Conservation (phyloP, 164 flowering plant genomes). For the Piper longum region DNA sequence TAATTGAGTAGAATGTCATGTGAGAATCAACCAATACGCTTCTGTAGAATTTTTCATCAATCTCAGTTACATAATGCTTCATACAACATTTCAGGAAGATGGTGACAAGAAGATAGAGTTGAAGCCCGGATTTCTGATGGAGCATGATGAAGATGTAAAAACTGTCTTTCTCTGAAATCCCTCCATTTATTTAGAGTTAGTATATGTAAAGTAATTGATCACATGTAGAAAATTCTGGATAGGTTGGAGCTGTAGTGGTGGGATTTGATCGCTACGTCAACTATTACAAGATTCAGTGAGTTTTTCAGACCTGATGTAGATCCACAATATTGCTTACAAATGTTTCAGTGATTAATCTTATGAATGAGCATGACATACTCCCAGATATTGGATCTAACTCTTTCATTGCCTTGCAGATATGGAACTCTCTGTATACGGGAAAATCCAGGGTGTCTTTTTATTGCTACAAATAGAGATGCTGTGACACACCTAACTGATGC, state of each 20-base stretch:
- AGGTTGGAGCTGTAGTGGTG: conserved; percentile 99
- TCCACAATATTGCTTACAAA: neutral
- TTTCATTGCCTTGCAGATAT: conserved; percentile 34
- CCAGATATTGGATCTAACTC: neutral
- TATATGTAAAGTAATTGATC: neutral
- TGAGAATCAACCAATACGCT: too few species aligned
- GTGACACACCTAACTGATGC: conserved; percentile 99
- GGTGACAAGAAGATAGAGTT: conserved; percentile 89
- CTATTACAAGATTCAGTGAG: conserved; percentile 95
- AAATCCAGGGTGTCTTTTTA: conserved; percentile 97
- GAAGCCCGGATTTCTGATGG: conserved; percentile 91
- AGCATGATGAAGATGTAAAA: conserved; percentile 76
- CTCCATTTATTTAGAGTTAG: neutral
- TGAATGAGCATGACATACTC: neutral
- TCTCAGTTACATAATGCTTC: neutral
- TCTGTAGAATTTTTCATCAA: neutral
- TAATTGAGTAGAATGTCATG: too few species aligned
- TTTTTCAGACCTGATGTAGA: conserved; percentile 1
- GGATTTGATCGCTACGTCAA: conserved; percentile 97
- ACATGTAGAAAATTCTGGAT: conserved; percentile 8
- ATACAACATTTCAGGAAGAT: conserved; percentile 49
- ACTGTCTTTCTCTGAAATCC: conserved; percentile 5
- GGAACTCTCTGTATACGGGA: conserved; percentile 93
- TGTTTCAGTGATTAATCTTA: neutral
- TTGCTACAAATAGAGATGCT: conserved; percentile 98